Percentiles rank a stretch among this genome's conserved stretches.
Conservation (phyloP, 75 land plant species). For the Isoetes taiwanensis region DNA sequence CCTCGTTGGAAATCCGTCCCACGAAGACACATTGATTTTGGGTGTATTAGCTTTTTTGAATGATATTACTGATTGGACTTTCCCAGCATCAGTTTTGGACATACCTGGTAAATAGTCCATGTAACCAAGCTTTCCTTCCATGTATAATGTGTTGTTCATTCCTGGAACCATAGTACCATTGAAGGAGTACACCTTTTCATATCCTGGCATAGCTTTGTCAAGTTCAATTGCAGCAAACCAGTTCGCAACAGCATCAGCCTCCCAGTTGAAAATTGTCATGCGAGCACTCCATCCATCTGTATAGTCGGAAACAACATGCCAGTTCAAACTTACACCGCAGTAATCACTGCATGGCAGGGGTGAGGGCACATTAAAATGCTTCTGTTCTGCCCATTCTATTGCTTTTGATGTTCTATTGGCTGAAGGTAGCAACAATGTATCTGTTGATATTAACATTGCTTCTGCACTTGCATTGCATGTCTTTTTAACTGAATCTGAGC, state of each 20-base stretch:
- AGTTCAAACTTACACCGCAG: conserved; percentile 85
- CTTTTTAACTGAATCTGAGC: conserved; percentile 11
- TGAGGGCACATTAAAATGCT: conserved; percentile 29
- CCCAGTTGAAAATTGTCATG: conserved; percentile 85
- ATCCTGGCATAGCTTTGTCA: conserved; percentile 39
- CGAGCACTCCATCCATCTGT: conserved; percentile 71
- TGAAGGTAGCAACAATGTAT: conserved; percentile 52
- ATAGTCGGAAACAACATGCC: conserved; percentile 73
- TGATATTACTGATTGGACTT: conserved; percentile 71
- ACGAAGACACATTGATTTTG: conserved; percentile 26
- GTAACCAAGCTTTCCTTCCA: conserved; percentile 46
- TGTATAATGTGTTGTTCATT: conserved; percentile 38
- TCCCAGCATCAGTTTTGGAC: conserved; percentile 39
- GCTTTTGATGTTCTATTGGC: conserved; percentile 49
- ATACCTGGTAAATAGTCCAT: conserved; percentile 36
- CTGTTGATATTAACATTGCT: conserved; percentile 56
- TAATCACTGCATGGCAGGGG: conserved; percentile 65
- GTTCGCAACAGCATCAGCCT: conserved; percentile 26
- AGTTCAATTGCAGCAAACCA: conserved; percentile 72
- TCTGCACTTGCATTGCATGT: conserved; percentile 31
- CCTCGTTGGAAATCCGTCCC: conserved; percentile 66
- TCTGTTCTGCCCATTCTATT: conserved; percentile 45
- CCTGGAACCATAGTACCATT: conserved; percentile 42
- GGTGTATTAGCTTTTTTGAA: conserved; percentile 46
- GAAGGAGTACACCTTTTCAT: conserved; percentile 63